phyloP scores from a whole-genome alignment of 2,329 filamentous ascomycete species.

The Trichoderma lentiforme region DNA sequence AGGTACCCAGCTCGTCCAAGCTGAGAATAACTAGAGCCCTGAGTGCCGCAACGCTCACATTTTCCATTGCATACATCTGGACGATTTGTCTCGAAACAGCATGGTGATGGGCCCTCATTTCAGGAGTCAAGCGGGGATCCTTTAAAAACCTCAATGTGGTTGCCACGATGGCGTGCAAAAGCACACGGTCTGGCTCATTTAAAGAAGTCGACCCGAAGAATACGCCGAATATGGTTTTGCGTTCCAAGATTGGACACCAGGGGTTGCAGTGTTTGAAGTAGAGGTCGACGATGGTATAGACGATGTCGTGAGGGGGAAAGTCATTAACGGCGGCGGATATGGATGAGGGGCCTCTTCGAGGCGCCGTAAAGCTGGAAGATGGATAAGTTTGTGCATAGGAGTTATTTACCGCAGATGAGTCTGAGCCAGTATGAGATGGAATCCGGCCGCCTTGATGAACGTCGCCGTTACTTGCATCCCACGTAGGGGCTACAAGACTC shows the following conservation, averaged over 20 bases:
- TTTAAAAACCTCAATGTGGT: slow-evolving; percentile 42
- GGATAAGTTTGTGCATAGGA: slow-evolving; percentile 8
- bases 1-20: slow-evolving; percentile 41
- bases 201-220: slow-evolving; percentile 42
- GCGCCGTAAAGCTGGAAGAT: slow-evolving; percentile 5
- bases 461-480: slow-evolving; percentile 4
- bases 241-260: slow-evolving; percentile 49
- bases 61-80: slow-evolving; percentile 42
- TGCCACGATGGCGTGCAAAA: slow-evolving; percentile 44
- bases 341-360: slow-evolving; percentile 26
- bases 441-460: slow-evolving; percentile 3
- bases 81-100: slow-evolving; percentile 38
- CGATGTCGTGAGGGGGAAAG: slow-evolving; percentile 57
- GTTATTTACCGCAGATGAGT: neutral
- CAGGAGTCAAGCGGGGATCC: slow-evolving; percentile 36
- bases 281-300: slow-evolving; percentile 58
- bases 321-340: slow-evolving; percentile 44
- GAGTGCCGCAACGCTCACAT: slow-evolving; percentile 38
- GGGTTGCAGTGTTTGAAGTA: slow-evolving; percentile 64
- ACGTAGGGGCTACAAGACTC: slow-evolving; percentile 5
- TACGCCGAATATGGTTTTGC: slow-evolving; percentile 39
- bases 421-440: neutral
- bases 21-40: slow-evolving; percentile 41
- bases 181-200: slow-evolving; percentile 38
- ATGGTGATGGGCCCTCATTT: slow-evolving; percentile 39